Evolutionary conservation across 2,329 filamentous ascomycete genomes (phyloP), one percentile per base, ranked within the genome.

Genomic region (Fusarium nelsonii): DNA sequence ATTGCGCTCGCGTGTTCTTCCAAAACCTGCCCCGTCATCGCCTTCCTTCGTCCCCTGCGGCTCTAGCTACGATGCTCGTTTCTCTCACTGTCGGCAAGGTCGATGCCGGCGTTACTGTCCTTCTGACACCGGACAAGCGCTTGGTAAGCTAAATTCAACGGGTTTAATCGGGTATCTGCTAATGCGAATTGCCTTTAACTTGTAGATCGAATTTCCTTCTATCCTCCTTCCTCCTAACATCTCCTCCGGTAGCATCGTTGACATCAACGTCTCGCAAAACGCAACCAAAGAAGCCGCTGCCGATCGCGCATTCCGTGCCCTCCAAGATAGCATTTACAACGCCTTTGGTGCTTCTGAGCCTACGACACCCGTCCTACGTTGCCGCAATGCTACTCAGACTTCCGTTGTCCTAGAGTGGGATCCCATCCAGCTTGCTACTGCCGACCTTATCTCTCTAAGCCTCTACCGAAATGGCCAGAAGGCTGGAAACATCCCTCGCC

Each of bases 31-130:
- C 48, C 53, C 30, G 44, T 57, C 44, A 45, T 50, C 44, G 37
- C 49, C 41, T 16, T 56, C 40, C 57, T 69, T 56, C 32, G 36
- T 53, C 58, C 44, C 48, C 69, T 70, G 64, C 65, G 57, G 67
- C 55, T 51, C 28, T 28, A 51, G 58, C 56, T 73, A 86, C 79
- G 51, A 98, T 99, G 96, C 87, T 98, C 77, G 93, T 99, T 82
- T 98, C 96, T 72, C 87, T 99, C 78, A 98, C 95, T 51, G 96
- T 99, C 81, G 96, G 96, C 85, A 99, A 99, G 85, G 96, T 99
- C 82, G 96, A 99, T 82, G 96, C 96, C 76, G 96, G 96, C 82
- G 95, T 99, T 78, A 97, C 96, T 50, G 96, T 99, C 67, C 90
- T 99, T 57, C 84, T 99, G 77, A 99, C 96, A 48, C 92, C 97